Base-by-base conservation (phyloP, 2,329 filamentous ascomycete species). In the Calonectria multiphialidica region DNA sequence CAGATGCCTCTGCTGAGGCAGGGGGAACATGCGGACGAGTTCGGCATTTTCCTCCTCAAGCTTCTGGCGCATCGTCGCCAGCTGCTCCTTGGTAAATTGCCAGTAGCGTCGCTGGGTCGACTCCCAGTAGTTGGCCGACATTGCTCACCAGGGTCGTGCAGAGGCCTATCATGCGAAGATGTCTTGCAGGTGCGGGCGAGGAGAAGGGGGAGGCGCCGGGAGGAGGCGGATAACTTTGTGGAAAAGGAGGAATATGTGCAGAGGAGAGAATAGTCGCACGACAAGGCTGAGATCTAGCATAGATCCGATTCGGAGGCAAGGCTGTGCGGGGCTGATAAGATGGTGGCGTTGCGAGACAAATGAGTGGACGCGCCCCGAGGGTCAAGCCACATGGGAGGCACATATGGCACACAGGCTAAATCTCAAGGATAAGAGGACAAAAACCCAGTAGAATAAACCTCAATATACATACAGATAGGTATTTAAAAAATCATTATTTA, bases 81-180 rank as follows among this genome's bases (percentile, higher is more conserved):
- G 89, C 82, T 96, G 92, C 74, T 95, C 92, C 80, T 95, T 93
- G 57, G 94, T 93, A 84, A 98, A 98, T 69, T 95, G 93, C 97
- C 97, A 99, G 86, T 94, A 91, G 77, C 92, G 93, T 78, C 93
- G 91, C 85, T 99, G 97, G 30, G 95, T 97, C 68, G 97, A 98
- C 75, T 95, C 93, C 96, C 96, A 99, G 86, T 96, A 99, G 85
- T 96, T 98, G 81, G 96, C 94, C 40, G 96, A 95, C 96, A 98
- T 98, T 66, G 71, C 79, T 64, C 72, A 61, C 72, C 63, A 67
- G 66, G 71, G 55, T 71, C 50, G 72, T 69, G 37, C 68, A 71
- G 64, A 64, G 70, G 53, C 68, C 66, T 68, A 42, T 68, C 55
- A 62, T 64, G 42, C 47, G 53, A 33, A 35, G 16, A 18, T 37